These are phyloP conservation scores for Fusarium haematococcum DNA, from an alignment of 2,329 filamentous ascomycete species.

Conservation along the genomic window DNA sequence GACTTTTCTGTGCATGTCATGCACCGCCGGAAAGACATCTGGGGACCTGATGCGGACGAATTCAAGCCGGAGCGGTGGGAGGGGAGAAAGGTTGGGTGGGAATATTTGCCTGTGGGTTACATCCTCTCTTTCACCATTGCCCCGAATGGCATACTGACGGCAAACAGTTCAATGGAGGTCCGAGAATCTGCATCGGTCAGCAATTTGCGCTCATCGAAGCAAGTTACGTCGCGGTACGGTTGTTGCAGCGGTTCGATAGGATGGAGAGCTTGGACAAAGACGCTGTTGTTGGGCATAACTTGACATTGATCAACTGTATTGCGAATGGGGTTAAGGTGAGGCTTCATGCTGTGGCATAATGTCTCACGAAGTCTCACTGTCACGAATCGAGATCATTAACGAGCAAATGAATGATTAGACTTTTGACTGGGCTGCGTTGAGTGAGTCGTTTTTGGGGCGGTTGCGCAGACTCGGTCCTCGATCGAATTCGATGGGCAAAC, in stretches of 20 bases:
- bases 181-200: slow-evolving; percentile 54
- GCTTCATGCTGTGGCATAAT: not conserved
- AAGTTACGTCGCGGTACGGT: slow-evolving; percentile 27
- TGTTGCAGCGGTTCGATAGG: slow-evolving; percentile 14
- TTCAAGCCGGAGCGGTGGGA: slow-evolving; percentile 58
- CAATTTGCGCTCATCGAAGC: slow-evolving; percentile 34
- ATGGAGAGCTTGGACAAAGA: not conserved
- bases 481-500: too few species aligned
- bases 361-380: not conserved
- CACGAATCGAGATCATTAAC: too few species aligned
- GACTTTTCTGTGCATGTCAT: slow-evolving; percentile 55
- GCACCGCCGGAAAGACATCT: slow-evolving; percentile 54
- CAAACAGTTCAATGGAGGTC: slow-evolving; percentile 60
- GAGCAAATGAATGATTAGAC: not conserved
- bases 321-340: slow-evolving; percentile 1
- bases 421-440: not conserved
- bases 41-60: slow-evolving; percentile 52
- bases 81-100: slow-evolving; percentile 43
- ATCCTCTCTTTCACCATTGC: rapidly evolving
- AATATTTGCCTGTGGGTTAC: slow-evolving; percentile 28
- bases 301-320: not conserved
- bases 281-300: not conserved
- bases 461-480: too few species aligned
- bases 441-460: not conserved
- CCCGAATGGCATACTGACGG: not conserved